phyloP scores from a whole-genome alignment of 2,329 filamentous ascomycete species.

The Cyphellophora europaea region DNA sequence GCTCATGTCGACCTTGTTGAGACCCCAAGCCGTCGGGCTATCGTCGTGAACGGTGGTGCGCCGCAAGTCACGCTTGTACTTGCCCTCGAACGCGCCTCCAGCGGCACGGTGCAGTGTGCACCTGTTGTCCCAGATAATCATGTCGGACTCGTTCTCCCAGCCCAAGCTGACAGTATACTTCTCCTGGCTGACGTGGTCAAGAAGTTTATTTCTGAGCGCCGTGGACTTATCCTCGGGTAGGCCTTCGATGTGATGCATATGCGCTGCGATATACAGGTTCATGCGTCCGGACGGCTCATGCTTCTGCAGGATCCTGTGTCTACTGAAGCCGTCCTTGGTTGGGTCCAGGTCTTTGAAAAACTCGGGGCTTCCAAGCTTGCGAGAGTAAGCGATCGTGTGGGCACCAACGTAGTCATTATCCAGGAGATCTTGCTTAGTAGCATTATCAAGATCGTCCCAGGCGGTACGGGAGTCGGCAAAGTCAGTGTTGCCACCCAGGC shows the following conservation, averaged over 20 bases:
- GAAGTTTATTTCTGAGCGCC: conserved; percentile 25
- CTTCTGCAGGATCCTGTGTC: conserved; percentile 41
- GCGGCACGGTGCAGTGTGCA: conserved; percentile 45
- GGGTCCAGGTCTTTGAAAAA: conserved; percentile 37
- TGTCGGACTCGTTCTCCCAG: conserved; percentile 40
- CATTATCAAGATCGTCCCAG: conserved; percentile 35
- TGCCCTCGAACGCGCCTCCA: conserved; percentile 38
- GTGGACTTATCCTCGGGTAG: conserved; percentile 25
- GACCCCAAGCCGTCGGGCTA: conserved; percentile 32
- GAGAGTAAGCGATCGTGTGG: conserved; percentile 45
- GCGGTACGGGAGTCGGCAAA: conserved; percentile 46
- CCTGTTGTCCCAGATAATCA: conserved; percentile 53
- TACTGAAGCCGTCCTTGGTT: conserved; percentile 26
- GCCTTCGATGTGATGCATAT: conserved; percentile 44
- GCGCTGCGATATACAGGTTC: conserved; percentile 45
- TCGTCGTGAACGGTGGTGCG: conserved; percentile 47
- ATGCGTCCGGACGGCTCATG: conserved; percentile 43
- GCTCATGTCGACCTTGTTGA: conserved; percentile 30
- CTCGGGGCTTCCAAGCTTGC: conserved; percentile 36
- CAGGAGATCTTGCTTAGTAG: conserved; percentile 26
- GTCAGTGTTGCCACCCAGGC: conserved; percentile 43
- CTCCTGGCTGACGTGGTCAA: conserved; percentile 36
- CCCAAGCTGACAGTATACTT: conserved; percentile 37
- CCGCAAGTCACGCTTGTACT: conserved; percentile 43
- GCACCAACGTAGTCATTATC: conserved; percentile 36